Evolutionary conservation across 176 grass and related monocot genomes (phyloP).

Genomic region (Oryza australiensis): DNA sequence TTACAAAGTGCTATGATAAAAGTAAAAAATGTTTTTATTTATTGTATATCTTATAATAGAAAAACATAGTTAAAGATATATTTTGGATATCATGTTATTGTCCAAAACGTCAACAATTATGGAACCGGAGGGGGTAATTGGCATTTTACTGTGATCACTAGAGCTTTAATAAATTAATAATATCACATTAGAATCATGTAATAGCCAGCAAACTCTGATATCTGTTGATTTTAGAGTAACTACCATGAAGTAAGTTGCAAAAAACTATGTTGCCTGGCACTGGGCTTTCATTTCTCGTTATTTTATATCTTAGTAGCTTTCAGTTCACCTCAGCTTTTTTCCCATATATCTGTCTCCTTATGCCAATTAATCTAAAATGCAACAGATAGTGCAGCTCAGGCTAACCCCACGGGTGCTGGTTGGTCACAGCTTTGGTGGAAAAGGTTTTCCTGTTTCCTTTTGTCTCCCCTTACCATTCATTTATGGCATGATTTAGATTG

Average conservation of each 20-base stretch:
- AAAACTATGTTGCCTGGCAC: neutral
- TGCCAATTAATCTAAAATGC: constrained; percentile 32
- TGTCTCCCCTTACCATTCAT: neutral
- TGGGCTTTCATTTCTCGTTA: neutral
- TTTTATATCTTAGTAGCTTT: constrained; percentile 15
- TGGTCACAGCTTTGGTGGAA: constrained; percentile 98
- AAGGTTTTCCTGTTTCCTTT: constrained; percentile 60
- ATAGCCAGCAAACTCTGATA: neutral
- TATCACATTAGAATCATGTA: neutral
- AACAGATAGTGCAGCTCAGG: constrained; percentile 85
- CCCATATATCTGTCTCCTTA: neutral
- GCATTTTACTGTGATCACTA: neutral
- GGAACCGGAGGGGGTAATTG: neutral
- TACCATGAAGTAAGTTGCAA: neutral
- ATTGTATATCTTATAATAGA: too few species aligned
- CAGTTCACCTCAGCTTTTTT: constrained; percentile 23
- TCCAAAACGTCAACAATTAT: too few species aligned
- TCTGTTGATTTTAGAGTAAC: neutral
- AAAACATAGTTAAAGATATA: too few species aligned
- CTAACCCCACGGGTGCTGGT: constrained; percentile 85
- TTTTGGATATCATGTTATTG: too few species aligned
- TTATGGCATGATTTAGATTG: neutral
- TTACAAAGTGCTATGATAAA: too few species aligned
- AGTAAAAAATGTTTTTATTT: too few species aligned
- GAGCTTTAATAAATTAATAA: neutral